phyloP scores from a whole-genome alignment of 2,329 filamentous ascomycete species.

The Beauveria varroae region DNA sequence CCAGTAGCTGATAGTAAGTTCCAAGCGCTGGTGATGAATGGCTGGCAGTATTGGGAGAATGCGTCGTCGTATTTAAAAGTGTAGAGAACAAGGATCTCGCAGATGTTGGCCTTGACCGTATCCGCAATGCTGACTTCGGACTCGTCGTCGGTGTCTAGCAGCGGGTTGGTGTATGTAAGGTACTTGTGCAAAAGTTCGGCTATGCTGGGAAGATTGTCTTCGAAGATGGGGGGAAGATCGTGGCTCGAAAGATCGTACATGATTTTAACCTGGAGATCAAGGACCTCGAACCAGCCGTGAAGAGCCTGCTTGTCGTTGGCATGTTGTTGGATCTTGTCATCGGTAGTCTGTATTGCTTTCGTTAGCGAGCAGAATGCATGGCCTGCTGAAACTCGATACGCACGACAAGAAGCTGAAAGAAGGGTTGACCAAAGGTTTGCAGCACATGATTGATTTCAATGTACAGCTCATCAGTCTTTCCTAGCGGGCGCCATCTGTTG shows the following conservation, averaged over 20 bases:
- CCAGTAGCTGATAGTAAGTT: constrained; percentile 80
- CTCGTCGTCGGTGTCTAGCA: constrained; percentile 82
- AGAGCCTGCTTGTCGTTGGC: constrained; percentile 67
- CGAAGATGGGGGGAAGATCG: constrained; percentile 89
- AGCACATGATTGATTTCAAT: constrained; percentile 96
- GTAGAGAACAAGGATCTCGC: constrained; percentile 82
- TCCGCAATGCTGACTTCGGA: constrained; percentile 78
- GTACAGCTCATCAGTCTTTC: constrained; percentile 86
- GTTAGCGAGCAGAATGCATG: constrained; percentile 14
- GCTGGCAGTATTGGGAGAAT: constrained; percentile 70
- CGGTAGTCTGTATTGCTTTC: constrained; percentile 45
- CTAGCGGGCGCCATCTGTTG: constrained; percentile 88
- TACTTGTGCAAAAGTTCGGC: constrained; percentile 85
- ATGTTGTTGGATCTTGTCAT: constrained; percentile 66
- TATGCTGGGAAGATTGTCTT: constrained; percentile 75
- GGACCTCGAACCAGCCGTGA: constrained; percentile 70
- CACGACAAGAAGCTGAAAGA: constrained; percentile 71
- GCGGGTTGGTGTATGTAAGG: constrained; percentile 77
- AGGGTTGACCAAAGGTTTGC: constrained; percentile 72
- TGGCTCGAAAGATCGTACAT: constrained; percentile 97
- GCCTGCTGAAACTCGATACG: constrained; percentile 17
- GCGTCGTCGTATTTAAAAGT: constrained; percentile 94
- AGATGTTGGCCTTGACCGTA: constrained; percentile 86
- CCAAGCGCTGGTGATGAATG: constrained; percentile 89
- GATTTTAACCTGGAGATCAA: constrained; percentile 85